phyloP scores from a whole-genome alignment of 2,329 filamentous ascomycete species.

The Arthrocladium fulminans region DNA sequence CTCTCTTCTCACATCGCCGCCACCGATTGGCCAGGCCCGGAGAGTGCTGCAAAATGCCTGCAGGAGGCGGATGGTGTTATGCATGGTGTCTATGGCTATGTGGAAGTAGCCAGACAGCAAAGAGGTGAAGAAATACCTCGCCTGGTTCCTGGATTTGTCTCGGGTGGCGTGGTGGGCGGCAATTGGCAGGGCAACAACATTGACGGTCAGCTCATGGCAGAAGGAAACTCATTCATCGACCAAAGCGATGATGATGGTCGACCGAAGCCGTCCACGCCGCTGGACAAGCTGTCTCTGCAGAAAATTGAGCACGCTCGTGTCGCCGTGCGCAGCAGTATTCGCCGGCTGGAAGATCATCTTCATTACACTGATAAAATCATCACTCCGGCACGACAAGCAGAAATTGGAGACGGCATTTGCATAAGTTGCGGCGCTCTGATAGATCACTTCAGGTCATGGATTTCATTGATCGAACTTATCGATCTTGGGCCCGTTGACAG shows the following conservation, averaged over 20 bases:
- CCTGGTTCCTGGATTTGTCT: slow-evolving; percentile 86
- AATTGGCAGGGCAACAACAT: slow-evolving; percentile 69
- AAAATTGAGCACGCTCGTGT: slow-evolving; percentile 78
- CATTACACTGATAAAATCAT: slow-evolving; percentile 71
- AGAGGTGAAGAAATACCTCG: slow-evolving; percentile 86
- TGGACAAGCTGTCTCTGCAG: slow-evolving; percentile 72
- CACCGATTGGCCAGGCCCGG: slow-evolving; percentile 87
- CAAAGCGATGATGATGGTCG: slow-evolving; percentile 70
- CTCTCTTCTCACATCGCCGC: slow-evolving; percentile 96
- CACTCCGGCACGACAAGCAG: slow-evolving; percentile 65
- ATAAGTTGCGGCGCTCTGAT: slow-evolving; percentile 68
- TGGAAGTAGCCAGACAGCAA: slow-evolving; percentile 89
- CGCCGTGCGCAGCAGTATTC: slow-evolving; percentile 74
- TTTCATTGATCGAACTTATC: slow-evolving; percentile 82
- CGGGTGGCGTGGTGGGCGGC: slow-evolving; percentile 72
- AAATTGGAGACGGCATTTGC: slow-evolving; percentile 76
- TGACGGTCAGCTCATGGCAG: slow-evolving; percentile 57
- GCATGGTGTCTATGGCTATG: slow-evolving; percentile 88
- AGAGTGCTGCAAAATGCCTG: slow-evolving; percentile 89
- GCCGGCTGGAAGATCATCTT: slow-evolving; percentile 78
- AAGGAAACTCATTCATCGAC: slow-evolving; percentile 63
- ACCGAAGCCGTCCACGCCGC: slow-evolving; percentile 57
- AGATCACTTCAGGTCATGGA: slow-evolving; percentile 83
- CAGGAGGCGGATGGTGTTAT: slow-evolving; percentile 96
- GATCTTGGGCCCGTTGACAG: slow-evolving; percentile 72